Percentiles rank a stretch among this genome's conserved stretches.
These are phyloP conservation scores for Chytriomyces sp. DNA, from an alignment of 192 early-diverging fungal genomes.

Conservation along the genomic window DNA sequence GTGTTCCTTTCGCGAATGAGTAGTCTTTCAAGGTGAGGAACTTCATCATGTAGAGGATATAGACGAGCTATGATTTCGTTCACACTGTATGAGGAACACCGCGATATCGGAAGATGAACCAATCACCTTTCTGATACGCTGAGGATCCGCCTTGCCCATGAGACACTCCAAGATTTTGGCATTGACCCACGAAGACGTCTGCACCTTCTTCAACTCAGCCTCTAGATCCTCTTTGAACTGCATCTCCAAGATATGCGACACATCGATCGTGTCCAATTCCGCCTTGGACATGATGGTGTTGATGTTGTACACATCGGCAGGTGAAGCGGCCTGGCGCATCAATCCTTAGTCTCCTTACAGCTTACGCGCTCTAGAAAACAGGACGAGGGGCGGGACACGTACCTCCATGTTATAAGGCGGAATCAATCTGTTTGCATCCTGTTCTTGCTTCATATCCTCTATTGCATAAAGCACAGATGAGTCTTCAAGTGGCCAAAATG, in stretches of 20 bases:
- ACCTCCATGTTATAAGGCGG: conserved; percentile 72
- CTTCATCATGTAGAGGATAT: conserved; percentile 76
- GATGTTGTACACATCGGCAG: conserved; percentile 80
- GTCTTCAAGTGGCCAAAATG: background rate
- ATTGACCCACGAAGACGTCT: conserved; percentile 37
- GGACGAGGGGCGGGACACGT: background rate
- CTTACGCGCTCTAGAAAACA: background rate
- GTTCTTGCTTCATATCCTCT: conserved; percentile 52
- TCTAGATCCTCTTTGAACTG: conserved; percentile 37
- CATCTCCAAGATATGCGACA: conserved; percentile 51
- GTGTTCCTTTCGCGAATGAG: conserved; percentile 52
- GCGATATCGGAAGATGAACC: conserved; percentile 35
- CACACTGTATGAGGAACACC: conserved; percentile 18
- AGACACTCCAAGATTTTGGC: conserved; percentile 14
- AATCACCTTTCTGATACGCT: background rate
- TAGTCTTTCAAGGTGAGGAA: conserved; percentile 55
- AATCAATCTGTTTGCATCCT: conserved; percentile 59
- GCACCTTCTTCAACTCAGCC: conserved; percentile 27
- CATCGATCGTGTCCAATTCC: conserved; percentile 66
- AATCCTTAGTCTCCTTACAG: background rate
- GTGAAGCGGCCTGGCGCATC: conserved; percentile 51
- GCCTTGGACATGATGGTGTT: conserved; percentile 68
- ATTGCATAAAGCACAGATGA: conserved; percentile 26
- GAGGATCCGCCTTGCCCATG: background rate
- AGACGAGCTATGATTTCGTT: conserved; percentile 65